Base-by-base conservation (phyloP, 129 eudicot species). In the Artemisia annua region DNA sequence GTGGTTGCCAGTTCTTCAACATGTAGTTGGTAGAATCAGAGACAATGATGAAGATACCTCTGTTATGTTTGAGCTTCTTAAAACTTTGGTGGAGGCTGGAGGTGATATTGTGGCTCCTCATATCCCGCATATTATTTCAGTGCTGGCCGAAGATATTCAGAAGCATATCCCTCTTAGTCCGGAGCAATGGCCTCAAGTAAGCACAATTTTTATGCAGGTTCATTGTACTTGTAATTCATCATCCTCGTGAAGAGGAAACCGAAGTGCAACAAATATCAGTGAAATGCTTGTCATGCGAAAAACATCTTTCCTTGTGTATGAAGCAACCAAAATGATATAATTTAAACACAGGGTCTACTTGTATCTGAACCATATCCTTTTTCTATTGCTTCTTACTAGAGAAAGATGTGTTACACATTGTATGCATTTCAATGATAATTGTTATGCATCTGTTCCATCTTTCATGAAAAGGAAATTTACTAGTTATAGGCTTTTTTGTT, bases 1-100 rank as follows among this genome's bases (percentile, higher is more conserved):
- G 54, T 89, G 96, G 96, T 70, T 89, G 59, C 91, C 91, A 19
- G 70, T 89, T 75, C 91, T 89, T 76, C 85, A 86, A 86, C 76
- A 80, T 65, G 84, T 89, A 5, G 87, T 82, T 75, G 75, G 84
- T 75, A 82, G 83, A 79, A 80, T 89, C 67, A 75, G 67, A 53
- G 75, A 75, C 32, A 83, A 81, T 67, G 86, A 79, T 56, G 91
- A 86, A 58, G 96, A 89, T 48, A 82, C 80, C 46, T 70, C 89
- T 7, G 61, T 86, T 67, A 67, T 84, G 76, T 84, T 86, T 80
- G 89, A 89, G 67, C 89, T 89, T 71, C 89, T 89, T 74, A 76
- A 86, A 84, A 84, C 89, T 63, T 78, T 82, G 77, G 87, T 89
- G 44, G 91, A 89, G 76, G 83, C 89, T 80, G 96, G 89, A 65